These are phyloP conservation scores for Evansstolkia leycettana DNA, from an alignment of 495 filamentous ascomycete genomes.

Conservation along the genomic window DNA sequence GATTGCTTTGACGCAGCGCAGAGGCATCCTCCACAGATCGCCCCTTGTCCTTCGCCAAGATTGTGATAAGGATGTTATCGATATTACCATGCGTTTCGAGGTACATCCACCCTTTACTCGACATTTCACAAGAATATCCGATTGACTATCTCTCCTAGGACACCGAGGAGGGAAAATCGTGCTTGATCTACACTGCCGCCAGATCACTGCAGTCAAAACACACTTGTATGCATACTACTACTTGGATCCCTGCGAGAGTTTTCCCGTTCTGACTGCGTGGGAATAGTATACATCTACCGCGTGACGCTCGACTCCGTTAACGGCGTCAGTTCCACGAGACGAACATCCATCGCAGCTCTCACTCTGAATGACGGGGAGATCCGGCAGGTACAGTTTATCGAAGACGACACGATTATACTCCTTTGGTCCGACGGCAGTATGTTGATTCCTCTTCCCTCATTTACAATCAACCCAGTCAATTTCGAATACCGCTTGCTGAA, in stretches of 20 bases:
- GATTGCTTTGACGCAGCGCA: slow-evolving; percentile 45
- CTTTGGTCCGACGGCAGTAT: slow-evolving; percentile 34
- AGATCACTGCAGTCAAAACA: slow-evolving; percentile 18
- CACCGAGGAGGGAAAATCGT: slow-evolving; percentile 12
- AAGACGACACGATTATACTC: slow-evolving; percentile 39
- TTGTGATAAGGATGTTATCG: slow-evolving; percentile 24
- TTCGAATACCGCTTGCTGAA: not conserved
- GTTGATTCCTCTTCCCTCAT: slow-evolving; percentile 1
- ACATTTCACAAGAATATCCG: not conserved
- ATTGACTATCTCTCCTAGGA: slow-evolving; percentile 8
- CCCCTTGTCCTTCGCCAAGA: slow-evolving; percentile 32
- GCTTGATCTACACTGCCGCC: slow-evolving; percentile 25
- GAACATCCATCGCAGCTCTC: slow-evolving; percentile 27
- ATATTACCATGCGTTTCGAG: slow-evolving; percentile 27
- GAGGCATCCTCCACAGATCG: slow-evolving; percentile 41
- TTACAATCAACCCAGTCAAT: too few species aligned
- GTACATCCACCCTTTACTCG: slow-evolving; percentile 6
- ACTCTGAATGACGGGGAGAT: slow-evolving; percentile 30
- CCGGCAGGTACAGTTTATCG: slow-evolving; percentile 42
- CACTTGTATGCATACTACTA: slow-evolving; percentile 16
- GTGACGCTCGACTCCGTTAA: slow-evolving; percentile 34
- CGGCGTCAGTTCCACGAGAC: slow-evolving; percentile 41
- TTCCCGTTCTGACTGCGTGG: slow-evolving; percentile 1
- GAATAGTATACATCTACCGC: slow-evolving; percentile 38
- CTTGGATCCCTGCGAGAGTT: not conserved